Conservation (phyloP, 768 basidiomycete genomes). For the Lentinula boryana region DNA sequence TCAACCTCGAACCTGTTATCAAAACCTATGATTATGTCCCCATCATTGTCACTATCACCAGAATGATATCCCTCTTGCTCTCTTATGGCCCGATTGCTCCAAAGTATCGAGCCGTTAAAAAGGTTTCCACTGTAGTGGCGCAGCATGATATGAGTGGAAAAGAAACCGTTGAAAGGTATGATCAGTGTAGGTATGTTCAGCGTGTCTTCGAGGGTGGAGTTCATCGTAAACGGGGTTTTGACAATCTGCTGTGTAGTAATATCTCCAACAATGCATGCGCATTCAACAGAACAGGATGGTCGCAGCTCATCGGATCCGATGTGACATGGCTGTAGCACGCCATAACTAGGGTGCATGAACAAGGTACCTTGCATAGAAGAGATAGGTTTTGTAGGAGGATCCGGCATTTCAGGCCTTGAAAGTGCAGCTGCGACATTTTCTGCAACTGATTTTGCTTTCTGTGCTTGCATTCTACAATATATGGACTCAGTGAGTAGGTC, state of each 20-base stretch:
- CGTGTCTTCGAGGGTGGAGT: not conserved
- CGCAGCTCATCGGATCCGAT: conserved; percentile 10
- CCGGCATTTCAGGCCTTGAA: conserved; percentile 19
- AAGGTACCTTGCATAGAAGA: conserved; percentile 15
- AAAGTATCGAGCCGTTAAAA: conserved; percentile 33
- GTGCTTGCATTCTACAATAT: conserved; percentile 20
- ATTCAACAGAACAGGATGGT: conserved; percentile 7
- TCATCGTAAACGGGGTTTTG: not conserved
- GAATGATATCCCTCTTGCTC: conserved; percentile 18
- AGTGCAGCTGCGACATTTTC: conserved; percentile 12
- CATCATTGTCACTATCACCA: conserved; percentile 9
- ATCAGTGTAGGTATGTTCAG: conserved; percentile 23
- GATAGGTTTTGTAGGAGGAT: conserved; percentile 17
- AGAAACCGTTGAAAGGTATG: conserved; percentile 25
- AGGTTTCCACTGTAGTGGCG: conserved; percentile 29
- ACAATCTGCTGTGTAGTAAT: conserved; percentile 25
- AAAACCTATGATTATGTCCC: conserved; percentile 27
- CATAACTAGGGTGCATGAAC: conserved; percentile 31
- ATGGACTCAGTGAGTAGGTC: not conserved
- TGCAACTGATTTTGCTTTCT: conserved; percentile 14
- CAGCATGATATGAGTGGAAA: conserved; percentile 30
- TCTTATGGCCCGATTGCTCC: conserved; percentile 28
- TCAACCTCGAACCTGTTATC: conserved; percentile 31
- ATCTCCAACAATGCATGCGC: conserved; percentile 16
- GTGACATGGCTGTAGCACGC: conserved; percentile 26